A percentile compares a stretch with the other conserved stretches of the same genome.
Conservation (phyloP, 2,329 filamentous ascomycete species). For the Cladosporium sp. region DNA sequence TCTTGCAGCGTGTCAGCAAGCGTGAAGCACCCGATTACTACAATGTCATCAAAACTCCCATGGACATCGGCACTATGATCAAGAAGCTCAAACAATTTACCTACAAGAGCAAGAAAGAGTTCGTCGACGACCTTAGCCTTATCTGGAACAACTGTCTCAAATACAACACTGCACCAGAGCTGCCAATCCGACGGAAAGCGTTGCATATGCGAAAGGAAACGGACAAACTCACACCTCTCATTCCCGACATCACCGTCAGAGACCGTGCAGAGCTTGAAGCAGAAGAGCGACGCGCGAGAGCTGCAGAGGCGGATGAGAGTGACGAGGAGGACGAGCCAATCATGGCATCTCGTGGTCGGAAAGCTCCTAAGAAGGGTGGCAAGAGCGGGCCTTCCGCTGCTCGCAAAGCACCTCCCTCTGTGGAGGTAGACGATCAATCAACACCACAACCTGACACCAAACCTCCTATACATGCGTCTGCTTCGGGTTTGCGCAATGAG, state of each 20-base stretch:
- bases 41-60: slow-evolving; percentile 87
- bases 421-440: slow-evolving; percentile 60
- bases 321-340: slow-evolving; percentile 74
- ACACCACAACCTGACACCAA: slow-evolving; percentile 73
- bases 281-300: slow-evolving; percentile 67
- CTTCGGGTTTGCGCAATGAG: slow-evolving; percentile 46
- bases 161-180: slow-evolving; percentile 86
- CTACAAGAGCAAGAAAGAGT: slow-evolving; percentile 73
- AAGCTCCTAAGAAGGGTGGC: slow-evolving; percentile 72
- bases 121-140: slow-evolving; percentile 84
- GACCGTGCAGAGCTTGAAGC: slow-evolving; percentile 87
- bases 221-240: slow-evolving; percentile 89
- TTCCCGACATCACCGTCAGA: slow-evolving; percentile 84
- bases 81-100: slow-evolving; percentile 76
- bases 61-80: slow-evolving; percentile 97
- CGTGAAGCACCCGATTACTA: slow-evolving; percentile 95
- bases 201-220: slow-evolving; percentile 96
- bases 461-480: slow-evolving; percentile 49
- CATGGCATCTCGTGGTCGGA: slow-evolving; percentile 92
- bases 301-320: slow-evolving; percentile 80
- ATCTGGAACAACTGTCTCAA: slow-evolving; percentile 97
- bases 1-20: slow-evolving; percentile 91
- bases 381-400: slow-evolving; percentile 45
- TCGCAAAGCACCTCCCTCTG: slow-evolving; percentile 37
- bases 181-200: slow-evolving; percentile 85